A percentile compares a stretch with the other conserved stretches of the same genome.
Conservation (phyloP, 805 yeast genomes). For the Cephaloascus fragrans region DNA sequence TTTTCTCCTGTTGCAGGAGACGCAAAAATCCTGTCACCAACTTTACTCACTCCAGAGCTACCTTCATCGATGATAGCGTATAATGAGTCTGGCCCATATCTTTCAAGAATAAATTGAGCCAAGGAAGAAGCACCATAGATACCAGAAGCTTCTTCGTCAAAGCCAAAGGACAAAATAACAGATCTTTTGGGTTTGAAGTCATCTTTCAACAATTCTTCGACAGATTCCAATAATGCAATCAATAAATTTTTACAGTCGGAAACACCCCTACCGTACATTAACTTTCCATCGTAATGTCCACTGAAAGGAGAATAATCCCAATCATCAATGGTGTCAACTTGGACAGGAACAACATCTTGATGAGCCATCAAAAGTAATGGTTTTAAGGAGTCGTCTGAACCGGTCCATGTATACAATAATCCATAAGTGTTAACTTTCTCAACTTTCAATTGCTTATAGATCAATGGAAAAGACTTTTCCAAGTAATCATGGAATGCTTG, state of each 20-base stretch:
- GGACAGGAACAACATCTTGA: constrained; percentile 30
- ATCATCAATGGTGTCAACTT: constrained; percentile 21
- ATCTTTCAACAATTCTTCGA: constrained; percentile 40
- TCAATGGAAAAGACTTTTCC: constrained; percentile 42
- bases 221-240: constrained; percentile 55
- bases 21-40: constrained; percentile 40
- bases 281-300: constrained; percentile 51
- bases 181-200: constrained; percentile 54
- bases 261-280: constrained; percentile 71
- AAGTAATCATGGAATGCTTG: constrained; percentile 41
- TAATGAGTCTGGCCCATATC: constrained; percentile 52
- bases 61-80: constrained; percentile 72
- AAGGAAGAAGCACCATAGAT: constrained; percentile 49
- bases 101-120: constrained; percentile 32
- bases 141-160: constrained; percentile 74
- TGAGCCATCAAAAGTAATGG: constrained; percentile 29
- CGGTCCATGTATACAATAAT: constrained; percentile 54
- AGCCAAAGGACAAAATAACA: constrained; percentile 58
- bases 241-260: constrained; percentile 67
- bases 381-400: constrained; percentile 39
- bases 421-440: constrained; percentile 54
- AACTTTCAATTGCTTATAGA: constrained; percentile 36
- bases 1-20: constrained; percentile 53
- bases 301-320: constrained; percentile 29
- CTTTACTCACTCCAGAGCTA: constrained; percentile 22